phyloP scores from a whole-genome alignment of 495 filamentous ascomycete species.

The Choiromyces venosus region DNA sequence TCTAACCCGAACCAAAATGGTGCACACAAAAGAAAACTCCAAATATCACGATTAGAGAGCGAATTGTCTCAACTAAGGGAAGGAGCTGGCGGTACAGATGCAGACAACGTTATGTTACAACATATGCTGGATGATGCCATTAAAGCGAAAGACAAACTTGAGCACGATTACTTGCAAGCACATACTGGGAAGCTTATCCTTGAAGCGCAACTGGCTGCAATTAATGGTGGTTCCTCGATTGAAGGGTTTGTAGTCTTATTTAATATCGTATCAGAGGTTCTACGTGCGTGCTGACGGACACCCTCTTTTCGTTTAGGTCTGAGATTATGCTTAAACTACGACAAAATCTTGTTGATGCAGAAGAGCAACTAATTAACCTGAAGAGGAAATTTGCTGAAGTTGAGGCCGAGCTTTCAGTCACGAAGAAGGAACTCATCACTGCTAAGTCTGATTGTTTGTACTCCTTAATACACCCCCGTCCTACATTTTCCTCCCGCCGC shows the following conservation, averaged over 20 bases:
- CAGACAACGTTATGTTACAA: slow-evolving; percentile 39
- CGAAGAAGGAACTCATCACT: slow-evolving; percentile 39
- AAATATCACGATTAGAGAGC: slow-evolving; percentile 37
- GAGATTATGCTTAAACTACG: slow-evolving; percentile 42
- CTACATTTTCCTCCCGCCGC: background rate
- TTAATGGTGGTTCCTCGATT: slow-evolving; percentile 35
- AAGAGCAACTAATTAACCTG: slow-evolving; percentile 37
- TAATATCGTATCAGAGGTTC: slow-evolving; percentile 13
- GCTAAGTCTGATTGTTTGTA: slow-evolving; percentile 44
- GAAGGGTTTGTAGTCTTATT: slow-evolving; percentile 40
- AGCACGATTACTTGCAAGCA: slow-evolving; percentile 40
- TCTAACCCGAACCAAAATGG: slow-evolving; percentile 6
- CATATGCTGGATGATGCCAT: slow-evolving; percentile 39
- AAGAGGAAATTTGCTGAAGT: slow-evolving; percentile 37
- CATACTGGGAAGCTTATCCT: slow-evolving; percentile 42
- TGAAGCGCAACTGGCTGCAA: slow-evolving; percentile 41
- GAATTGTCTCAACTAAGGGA: slow-evolving; percentile 40
- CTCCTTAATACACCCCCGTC: slow-evolving; percentile 18
- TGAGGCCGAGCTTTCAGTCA: slow-evolving; percentile 37
- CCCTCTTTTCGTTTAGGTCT: slow-evolving; percentile 35
- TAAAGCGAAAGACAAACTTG: slow-evolving; percentile 39
- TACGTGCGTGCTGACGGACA: slow-evolving; percentile 32
- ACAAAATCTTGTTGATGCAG: slow-evolving; percentile 36
- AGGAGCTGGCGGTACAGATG: slow-evolving; percentile 24
- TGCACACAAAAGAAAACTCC: slow-evolving; percentile 26